Base-by-base conservation (phyloP, 345 rosid species). In the Rhodamnia argentea region DNA sequence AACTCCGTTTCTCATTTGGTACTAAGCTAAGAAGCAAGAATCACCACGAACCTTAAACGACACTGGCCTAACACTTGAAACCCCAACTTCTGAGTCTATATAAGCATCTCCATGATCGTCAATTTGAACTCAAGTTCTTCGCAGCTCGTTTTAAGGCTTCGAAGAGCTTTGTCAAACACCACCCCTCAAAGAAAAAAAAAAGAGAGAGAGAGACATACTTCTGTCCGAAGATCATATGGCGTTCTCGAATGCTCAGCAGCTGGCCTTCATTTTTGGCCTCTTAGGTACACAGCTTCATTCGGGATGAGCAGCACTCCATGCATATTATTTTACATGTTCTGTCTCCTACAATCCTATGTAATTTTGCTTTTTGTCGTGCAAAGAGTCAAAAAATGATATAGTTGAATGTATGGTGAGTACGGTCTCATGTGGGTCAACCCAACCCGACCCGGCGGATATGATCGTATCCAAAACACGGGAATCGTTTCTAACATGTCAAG, bases 231-330 rank as follows among this genome's bases (percentile, higher is more conserved):
- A 74, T 42, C 53, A 5, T 53, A 94, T 94, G 96, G 90, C 82
- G 70, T 88, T 85, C 90, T 86, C 90, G 76, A 81, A 86, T 1
- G 75, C 74, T 86, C 89, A 91, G 87, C 85, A 86, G 82, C 89
- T 90, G 86, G 92, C 93, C 83, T 91, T 96, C 87, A 83, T 93
- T 50, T 93, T 93, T 89, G 98, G 98, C 58, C 91, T 95, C 88
- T 87, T 92, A 57, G 98, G 98, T 93, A 94, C 14, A 37, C 81
- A 70, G 40, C 81, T 70, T 20, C 47, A 70, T 42, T 37, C 47
- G 26, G 4, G 47, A 37, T 70, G 81, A 70, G 47, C 81, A 70
- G 26, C 47, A 37, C 24, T 51, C 52, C 52, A 51, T 51, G 14
- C 13, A 12, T 51, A 0, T 51, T 11, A 37, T 18, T 70, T 70